Conservation (phyloP, 2,329 filamentous ascomycete genomes). For the Cladobotryum protrusum region DNA sequence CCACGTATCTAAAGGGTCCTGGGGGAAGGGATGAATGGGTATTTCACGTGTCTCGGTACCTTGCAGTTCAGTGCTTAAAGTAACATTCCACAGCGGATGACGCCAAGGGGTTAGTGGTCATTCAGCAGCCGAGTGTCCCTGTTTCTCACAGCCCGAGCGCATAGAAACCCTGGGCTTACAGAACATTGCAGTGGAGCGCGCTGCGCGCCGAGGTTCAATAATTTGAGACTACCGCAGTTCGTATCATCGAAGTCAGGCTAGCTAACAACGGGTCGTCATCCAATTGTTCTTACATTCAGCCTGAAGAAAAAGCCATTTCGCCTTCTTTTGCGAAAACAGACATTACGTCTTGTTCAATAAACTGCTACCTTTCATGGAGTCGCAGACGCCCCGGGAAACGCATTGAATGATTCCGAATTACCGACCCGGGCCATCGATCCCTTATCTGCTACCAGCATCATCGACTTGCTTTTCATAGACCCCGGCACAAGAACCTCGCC, state of each 20-base stretch:
- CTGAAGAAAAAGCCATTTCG: too few species aligned
- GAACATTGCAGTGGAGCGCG: constrained; percentile 6
- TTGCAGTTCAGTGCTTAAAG: neutral
- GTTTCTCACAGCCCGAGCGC: constrained; percentile 5
- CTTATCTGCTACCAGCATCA: neutral
- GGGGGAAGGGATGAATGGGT: neutral
- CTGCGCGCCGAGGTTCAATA: constrained; percentile 12
- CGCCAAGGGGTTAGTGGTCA: neutral
- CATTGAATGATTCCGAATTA: constrained; percentile 1
- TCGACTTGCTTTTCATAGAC: neutral
- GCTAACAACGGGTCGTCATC: too few species aligned
- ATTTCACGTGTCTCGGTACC: constrained; percentile 10
- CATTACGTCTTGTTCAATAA: neutral
- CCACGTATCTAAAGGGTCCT: too few species aligned
- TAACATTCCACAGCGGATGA: too few species aligned
- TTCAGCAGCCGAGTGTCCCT: constrained; percentile 11
- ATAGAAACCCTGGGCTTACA: neutral
- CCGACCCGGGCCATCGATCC: neutral
- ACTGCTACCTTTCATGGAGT: neutral
- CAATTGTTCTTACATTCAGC: too few species aligned
- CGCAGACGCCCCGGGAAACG: neutral
- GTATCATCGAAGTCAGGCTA: too few species aligned
- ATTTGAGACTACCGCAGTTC: too few species aligned
- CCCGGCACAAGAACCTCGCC: neutral
- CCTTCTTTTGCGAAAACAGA: too few species aligned